Evolutionary conservation across 225 moss, liverwort and hornwort species (phyloP).

Genomic region (Marchantia paleacea): DNA sequence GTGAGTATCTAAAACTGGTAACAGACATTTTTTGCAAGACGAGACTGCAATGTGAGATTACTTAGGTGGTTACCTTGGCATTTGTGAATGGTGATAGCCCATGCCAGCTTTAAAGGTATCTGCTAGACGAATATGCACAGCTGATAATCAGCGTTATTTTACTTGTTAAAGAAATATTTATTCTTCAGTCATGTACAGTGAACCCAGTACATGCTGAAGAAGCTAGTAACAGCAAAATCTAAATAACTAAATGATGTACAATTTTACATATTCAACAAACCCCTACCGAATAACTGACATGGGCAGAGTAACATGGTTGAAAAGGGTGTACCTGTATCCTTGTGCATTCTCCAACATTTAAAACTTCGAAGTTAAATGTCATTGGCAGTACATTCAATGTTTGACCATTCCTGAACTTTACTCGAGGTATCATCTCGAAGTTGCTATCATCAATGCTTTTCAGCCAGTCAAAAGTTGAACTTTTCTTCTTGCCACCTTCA

Average conservation of each 20-base stretch:
- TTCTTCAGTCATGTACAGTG: neutral
- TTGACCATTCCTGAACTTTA: constrained; percentile 62
- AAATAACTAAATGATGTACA: neutral
- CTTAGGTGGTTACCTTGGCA: constrained; percentile 58
- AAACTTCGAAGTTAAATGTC: constrained; percentile 52
- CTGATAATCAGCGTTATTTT: neutral
- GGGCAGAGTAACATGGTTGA: neutral
- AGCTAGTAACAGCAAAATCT: neutral
- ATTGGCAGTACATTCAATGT: constrained; percentile 53
- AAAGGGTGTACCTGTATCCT: constrained; percentile 49
- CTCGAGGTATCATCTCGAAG: constrained; percentile 54
- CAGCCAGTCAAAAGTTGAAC: constrained; percentile 21
- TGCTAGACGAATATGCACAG: constrained; percentile 17
- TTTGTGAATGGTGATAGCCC: constrained; percentile 88
- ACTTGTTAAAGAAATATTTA: neutral
- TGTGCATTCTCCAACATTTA: constrained; percentile 67
- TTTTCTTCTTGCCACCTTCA: constrained; percentile 30
- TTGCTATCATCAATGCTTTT: constrained; percentile 31
- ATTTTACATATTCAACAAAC: neutral
- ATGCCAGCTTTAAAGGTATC: constrained; percentile 88
- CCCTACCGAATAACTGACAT: neutral
- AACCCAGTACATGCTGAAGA: neutral
- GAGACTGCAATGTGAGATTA: no score
- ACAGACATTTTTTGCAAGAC: no score
- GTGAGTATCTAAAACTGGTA: no score